These are phyloP conservation scores for Rhizopus stolonifer DNA, from an alignment of 371 early-diverging fungal genomes.

Conservation along the genomic window DNA sequence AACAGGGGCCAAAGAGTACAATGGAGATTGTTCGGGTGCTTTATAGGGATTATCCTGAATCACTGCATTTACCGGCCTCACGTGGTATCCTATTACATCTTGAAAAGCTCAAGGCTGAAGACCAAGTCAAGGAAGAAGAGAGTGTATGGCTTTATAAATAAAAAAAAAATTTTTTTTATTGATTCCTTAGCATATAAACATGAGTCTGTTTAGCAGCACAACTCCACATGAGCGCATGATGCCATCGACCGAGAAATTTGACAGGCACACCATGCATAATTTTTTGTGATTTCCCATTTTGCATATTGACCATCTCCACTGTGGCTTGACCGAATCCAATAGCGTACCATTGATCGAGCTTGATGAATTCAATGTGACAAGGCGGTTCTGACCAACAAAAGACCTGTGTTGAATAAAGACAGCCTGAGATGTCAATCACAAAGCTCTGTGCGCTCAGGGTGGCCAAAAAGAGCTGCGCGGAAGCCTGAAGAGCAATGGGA, in stretches of 20 bases:
- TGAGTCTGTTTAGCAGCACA: conserved; percentile 22
- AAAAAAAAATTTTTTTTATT: background rate
- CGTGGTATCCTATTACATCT: conserved; percentile 67
- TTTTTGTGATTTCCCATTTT: conserved; percentile 29
- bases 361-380: conserved; percentile 39
- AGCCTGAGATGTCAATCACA: conserved; percentile 38
- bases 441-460: conserved; percentile 44
- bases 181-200: conserved; percentile 24
- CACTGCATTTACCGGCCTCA: conserved; percentile 64
- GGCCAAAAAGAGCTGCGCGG: conserved; percentile 46
- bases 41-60: conserved; percentile 62
- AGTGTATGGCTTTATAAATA: background rate
- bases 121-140: conserved; percentile 27
- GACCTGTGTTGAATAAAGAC: conserved; percentile 38
- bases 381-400: conserved; percentile 42
- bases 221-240: conserved; percentile 12
- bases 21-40: conserved; percentile 63
- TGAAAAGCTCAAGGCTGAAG: conserved; percentile 66
- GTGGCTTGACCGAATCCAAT: conserved; percentile 39
- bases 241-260: conserved; percentile 36
- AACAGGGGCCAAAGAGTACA: conserved; percentile 33
- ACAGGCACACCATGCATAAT: conserved; percentile 42
- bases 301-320: conserved; percentile 35
- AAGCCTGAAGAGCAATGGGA: conserved; percentile 39
- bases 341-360: conserved; percentile 33